Evolutionary conservation across 1,139 yeast species (phyloP), one percentile per base, ranked within the genome.

Genomic region (Yamadazyma pseudoaaseri): DNA sequence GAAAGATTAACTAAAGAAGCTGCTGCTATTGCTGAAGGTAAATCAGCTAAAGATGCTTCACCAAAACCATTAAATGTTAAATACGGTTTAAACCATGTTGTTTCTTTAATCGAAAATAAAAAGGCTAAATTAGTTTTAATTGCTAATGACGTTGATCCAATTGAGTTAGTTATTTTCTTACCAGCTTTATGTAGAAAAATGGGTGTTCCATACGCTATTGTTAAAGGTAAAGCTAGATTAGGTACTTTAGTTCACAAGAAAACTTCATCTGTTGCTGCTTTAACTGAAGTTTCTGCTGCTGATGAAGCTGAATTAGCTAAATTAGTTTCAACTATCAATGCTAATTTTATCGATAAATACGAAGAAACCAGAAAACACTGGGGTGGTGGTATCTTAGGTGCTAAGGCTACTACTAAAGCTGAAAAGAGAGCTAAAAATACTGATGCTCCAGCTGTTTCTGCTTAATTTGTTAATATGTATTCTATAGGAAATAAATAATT

Each of bases 381-480:
- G 97, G 97, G 97, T 81, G 97, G 98, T 79, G 97, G 97, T 81
- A 65, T 86, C 70, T 76, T 92, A 79, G 97, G 97, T 69, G 75
- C 86, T 57, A 90, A 90, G 79, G 86, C 97, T 59, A 77, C 75
- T 58, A 92, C 79, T 58, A 85, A 82, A 75, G 65, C 52, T 36
- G 70, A 65, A 37, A 68, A 70, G 65, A 68, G 52, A 48, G 71
- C 69, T 33, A 70, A 66, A 60, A 50, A 55, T 35, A 55, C 62
- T 42, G 74, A 66, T 31, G 57, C 41, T 35, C 52, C 53, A 21
- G 32, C 33, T 24, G 32, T 23, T 24, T 23, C 27, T 16, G 36
- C 38, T 29, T 37, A 38, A 32, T 7, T 29, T n/a, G 23, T 24
- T 29, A 20, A 29, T 29, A 9, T 14, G 20, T 26, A 16, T 29